phyloP scores from a whole-genome alignment of 2,329 filamentous ascomycete genomes.

The Ceratocystis harringtonii region DNA sequence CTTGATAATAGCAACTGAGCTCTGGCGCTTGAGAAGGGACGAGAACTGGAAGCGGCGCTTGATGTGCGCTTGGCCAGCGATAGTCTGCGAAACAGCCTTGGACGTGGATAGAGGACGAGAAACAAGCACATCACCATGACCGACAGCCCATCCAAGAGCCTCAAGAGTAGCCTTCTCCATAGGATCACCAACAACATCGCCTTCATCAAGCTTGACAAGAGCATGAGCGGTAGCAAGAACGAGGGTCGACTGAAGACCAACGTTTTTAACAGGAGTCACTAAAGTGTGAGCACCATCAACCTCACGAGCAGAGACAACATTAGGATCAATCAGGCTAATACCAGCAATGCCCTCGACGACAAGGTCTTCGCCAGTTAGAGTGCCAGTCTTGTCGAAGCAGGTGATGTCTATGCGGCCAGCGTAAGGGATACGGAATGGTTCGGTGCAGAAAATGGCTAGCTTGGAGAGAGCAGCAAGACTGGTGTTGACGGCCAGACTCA shows the following conservation, averaged over 20 bases:
- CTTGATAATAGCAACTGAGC: slow-evolving; percentile 74
- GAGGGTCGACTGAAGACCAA: slow-evolving; percentile 69
- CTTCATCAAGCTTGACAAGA: slow-evolving; percentile 88
- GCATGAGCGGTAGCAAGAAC: slow-evolving; percentile 92
- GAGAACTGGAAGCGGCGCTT: slow-evolving; percentile 98
- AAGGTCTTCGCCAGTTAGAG: slow-evolving; percentile 86
- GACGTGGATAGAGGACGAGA: slow-evolving; percentile 43
- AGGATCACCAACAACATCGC: slow-evolving; percentile 90
- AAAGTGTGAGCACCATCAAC: slow-evolving; percentile 69
- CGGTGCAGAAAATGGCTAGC: slow-evolving; percentile 95
- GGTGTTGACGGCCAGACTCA: slow-evolving; percentile 94
- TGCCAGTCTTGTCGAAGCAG: slow-evolving; percentile 98
- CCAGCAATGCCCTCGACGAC: slow-evolving; percentile 96
- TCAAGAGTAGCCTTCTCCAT: slow-evolving; percentile 95
- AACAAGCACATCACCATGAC: slow-evolving; percentile 69
- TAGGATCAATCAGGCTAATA: slow-evolving; percentile 50
- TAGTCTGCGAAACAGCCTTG: slow-evolving; percentile 26
- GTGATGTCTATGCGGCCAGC: slow-evolving; percentile 90
- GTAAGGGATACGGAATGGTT: slow-evolving; percentile 95
- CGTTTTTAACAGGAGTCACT: slow-evolving; percentile 54
- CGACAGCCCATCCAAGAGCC: slow-evolving; percentile 85
- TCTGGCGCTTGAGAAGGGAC: slow-evolving; percentile 88
- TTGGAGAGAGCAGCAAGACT: slow-evolving; percentile 88
- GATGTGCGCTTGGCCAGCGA: slow-evolving; percentile 71
- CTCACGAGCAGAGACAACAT: slow-evolving; percentile 50